Evolutionary conservation across 2,329 filamentous ascomycete species (phyloP).

Genomic region (Fusarium pseudonygamai): DNA sequence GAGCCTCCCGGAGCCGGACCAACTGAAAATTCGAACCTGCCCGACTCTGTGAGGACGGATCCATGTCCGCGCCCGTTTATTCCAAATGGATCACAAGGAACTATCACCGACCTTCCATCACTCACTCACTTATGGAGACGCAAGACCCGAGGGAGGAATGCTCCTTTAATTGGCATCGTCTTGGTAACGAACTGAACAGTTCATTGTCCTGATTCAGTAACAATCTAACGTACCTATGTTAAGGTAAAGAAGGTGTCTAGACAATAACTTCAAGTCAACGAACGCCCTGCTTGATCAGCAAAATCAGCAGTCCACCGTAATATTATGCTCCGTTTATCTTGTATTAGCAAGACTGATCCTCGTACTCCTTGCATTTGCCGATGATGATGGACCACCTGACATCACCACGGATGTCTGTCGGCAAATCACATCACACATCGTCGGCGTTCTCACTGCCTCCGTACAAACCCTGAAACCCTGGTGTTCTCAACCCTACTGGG

Average conservation of each 20-base stretch:
- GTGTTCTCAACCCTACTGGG: conserved; percentile 51
- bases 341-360: conserved; percentile 8
- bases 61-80: neutral
- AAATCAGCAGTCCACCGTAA: neutral
- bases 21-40: conserved; percentile 7
- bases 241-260: neutral
- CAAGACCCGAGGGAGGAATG: neutral
- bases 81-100: neutral
- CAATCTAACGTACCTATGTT: neutral
- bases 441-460: conserved; percentile 60
- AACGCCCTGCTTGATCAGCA: neutral
- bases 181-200: neutral
- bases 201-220: neutral
- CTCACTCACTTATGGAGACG: neutral
- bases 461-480: conserved; percentile 58
- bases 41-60: neutral
- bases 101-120: neutral
- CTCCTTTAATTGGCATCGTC: neutral
- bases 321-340: conserved; percentile 5
- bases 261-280: neutral
- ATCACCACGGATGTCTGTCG: conserved; percentile 7
- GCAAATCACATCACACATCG: conserved; percentile 43
- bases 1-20: conserved; percentile 3
- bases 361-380: conserved; percentile 2
- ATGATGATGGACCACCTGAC: conserved; percentile 2